Conservation (phyloP, 331 rosid genomes). For the Quercus lobata region DNA sequence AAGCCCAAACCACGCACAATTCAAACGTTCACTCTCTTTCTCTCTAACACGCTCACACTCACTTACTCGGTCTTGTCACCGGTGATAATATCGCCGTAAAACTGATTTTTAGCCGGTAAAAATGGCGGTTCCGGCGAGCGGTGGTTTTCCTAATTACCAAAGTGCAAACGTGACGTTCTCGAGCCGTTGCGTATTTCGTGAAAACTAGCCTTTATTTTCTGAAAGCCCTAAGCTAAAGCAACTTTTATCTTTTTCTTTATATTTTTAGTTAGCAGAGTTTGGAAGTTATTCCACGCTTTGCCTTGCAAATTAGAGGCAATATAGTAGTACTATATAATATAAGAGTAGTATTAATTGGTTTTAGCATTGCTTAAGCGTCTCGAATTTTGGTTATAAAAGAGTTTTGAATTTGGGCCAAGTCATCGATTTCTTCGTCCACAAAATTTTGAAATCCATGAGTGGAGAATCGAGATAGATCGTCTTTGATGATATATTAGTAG, state of each 20-base stretch:
- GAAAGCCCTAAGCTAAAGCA: conserved; percentile 58
- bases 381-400: conserved; percentile 30
- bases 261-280: conserved; percentile 45
- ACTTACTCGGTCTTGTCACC: not conserved
- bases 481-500: not conserved
- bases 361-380: conserved; percentile 30
- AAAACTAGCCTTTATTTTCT: conserved; percentile 12
- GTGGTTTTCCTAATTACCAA: not conserved
- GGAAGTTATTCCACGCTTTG: conserved; percentile 62
- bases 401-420: conserved; percentile 10
- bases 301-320: conserved; percentile 22
- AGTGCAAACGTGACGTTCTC: conserved; percentile 11
- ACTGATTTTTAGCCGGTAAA: conserved; percentile 5
- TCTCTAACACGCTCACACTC: not conserved
- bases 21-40: not conserved
- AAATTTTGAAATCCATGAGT: conserved; percentile 31
- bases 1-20: not conserved
- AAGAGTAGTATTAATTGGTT: conserved; percentile 6
- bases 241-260: conserved; percentile 24
- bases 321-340: conserved; percentile 15
- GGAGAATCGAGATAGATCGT: conserved; percentile 22
- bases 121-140: conserved; percentile 24
- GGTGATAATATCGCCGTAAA: conserved; percentile 1
- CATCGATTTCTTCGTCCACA: conserved; percentile 16
- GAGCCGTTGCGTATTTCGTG: conserved; percentile 28